Percentiles rank a stretch among this genome's conserved stretches.
These are phyloP conservation scores for Sugiyamaella pinicola DNA, from an alignment of 1,139 yeast species.

Conservation along the genomic window DNA sequence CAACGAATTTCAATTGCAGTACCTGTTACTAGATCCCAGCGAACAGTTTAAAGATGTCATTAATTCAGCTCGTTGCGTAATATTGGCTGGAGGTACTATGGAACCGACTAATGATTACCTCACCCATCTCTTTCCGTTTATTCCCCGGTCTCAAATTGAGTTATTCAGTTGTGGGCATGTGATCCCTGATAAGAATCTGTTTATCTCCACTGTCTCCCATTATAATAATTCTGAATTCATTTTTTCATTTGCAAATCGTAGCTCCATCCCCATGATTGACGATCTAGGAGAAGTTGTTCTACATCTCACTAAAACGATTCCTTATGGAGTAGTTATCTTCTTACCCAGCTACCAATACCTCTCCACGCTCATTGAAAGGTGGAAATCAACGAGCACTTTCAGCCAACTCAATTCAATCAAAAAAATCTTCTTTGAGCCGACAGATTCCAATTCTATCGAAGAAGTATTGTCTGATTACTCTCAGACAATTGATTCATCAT, in stretches of 20 bases:
- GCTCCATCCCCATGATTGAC: slow-evolving; percentile 49
- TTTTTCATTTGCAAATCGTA: slow-evolving; percentile 70
- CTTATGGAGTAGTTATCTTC: slow-evolving; percentile 77
- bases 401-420: slow-evolving; percentile 30
- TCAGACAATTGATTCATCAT: slow-evolving; percentile 29
- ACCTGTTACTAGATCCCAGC: slow-evolving; percentile 81
- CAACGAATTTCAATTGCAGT: slow-evolving; percentile 51
- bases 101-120: slow-evolving; percentile 79
- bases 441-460: slow-evolving; percentile 48
- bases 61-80: slow-evolving; percentile 66
- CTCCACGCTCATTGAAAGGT: slow-evolving; percentile 50
- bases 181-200: slow-evolving; percentile 68
- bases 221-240: slow-evolving; percentile 46
- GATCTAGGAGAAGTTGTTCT: slow-evolving; percentile 57
- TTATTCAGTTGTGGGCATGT: slow-evolving; percentile 82
- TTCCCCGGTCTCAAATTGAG: slow-evolving; percentile 46
- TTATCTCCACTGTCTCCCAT: slow-evolving; percentile 55
- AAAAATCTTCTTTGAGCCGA: slow-evolving; percentile 59
- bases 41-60: slow-evolving; percentile 67
- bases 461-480: slow-evolving; percentile 56
- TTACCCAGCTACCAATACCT: slow-evolving; percentile 84
- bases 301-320: slow-evolving; percentile 52
- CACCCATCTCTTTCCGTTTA: slow-evolving; percentile 65
- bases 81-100: slow-evolving; percentile 96
- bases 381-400: slow-evolving; percentile 51